Percentiles rank a stretch among this genome's conserved stretches.
Conservation (phyloP, 169 alveolate genomes). For the Fabrea salina region DNA sequence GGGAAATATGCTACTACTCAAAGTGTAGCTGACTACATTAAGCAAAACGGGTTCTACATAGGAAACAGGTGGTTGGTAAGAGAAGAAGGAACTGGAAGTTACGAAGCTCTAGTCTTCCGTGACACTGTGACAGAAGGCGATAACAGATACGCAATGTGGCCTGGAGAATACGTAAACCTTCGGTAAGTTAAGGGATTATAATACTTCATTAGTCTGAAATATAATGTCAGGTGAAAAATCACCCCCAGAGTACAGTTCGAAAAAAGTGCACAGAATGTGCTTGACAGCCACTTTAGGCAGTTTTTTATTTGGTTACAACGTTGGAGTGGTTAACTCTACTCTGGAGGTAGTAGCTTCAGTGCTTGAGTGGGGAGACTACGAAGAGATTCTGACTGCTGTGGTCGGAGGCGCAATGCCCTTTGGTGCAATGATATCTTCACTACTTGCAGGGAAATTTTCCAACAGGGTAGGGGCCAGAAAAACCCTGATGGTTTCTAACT, state of each 20-base stretch:
- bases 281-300: not conserved
- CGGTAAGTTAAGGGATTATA: too few relatives aligned
- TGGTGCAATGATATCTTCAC: not conserved
- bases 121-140: not conserved
- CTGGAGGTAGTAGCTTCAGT: not conserved
- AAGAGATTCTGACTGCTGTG: not conserved
- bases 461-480: not conserved
- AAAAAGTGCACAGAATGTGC: not conserved
- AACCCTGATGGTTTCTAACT: not conserved
- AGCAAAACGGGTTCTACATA: not conserved
- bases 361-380: not conserved
- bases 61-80: constrained; percentile 28
- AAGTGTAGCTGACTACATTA: too few relatives aligned
- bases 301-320: not conserved
- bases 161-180: too few relatives aligned
- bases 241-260: not conserved
- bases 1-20: too few relatives aligned
- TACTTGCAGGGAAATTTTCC: not conserved
- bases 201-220: too few relatives aligned
- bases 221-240: too few relatives aligned
- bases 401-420: not conserved
- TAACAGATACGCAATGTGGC: constrained; percentile 23
- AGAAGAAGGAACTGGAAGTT: constrained; percentile 19
- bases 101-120: constrained; percentile 28
- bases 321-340: not conserved